Conservation (phyloP, 2,329 filamentous ascomycete species). For the Remersonia thermophila region DNA sequence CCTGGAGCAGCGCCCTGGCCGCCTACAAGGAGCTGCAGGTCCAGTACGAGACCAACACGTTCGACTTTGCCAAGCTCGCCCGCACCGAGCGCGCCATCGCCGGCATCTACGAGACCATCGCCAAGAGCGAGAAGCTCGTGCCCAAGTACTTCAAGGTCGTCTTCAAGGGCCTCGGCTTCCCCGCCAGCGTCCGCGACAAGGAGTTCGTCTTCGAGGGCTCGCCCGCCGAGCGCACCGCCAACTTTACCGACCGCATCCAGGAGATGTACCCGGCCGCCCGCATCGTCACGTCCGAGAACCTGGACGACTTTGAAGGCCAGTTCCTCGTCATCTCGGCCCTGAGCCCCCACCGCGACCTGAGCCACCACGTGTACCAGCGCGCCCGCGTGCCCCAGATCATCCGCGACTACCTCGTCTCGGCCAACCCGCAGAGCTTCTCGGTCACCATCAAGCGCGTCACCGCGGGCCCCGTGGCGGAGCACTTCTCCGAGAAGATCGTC, state of each 20-base stretch:
- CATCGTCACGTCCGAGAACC: constrained; percentile 55
- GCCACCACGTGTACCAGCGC: constrained; percentile 76
- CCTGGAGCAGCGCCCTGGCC: constrained; percentile 77
- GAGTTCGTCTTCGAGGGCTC: constrained; percentile 84
- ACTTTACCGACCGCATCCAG: constrained; percentile 85
- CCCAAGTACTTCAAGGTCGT: constrained; percentile 85
- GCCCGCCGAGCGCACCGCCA: constrained; percentile 60
- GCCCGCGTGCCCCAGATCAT: constrained; percentile 72
- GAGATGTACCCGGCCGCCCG: constrained; percentile 79
- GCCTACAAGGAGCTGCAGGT: constrained; percentile 81
- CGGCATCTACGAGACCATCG: constrained; percentile 78
- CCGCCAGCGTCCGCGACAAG: constrained; percentile 68
- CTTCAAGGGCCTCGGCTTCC: constrained; percentile 84
- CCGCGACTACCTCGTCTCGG: constrained; percentile 73
- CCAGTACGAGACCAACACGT: constrained; percentile 84
- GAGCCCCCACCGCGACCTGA: constrained; percentile 68
- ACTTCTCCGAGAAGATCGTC: constrained; percentile 71
- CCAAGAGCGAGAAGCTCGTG: constrained; percentile 64
- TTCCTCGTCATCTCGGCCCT: constrained; percentile 74
- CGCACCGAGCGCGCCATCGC: constrained; percentile 83
- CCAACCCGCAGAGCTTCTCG: constrained; percentile 67
- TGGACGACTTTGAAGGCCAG: constrained; percentile 80
- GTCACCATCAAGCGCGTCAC: constrained; percentile 61
- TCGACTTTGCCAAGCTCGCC: constrained; percentile 86
- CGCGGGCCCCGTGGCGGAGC: constrained; percentile 55